Percentiles rank a stretch among this genome's conserved stretches.
phyloP scores from a whole-genome alignment of 441 rosid species.

The Pelargonium fulgidum region DNA sequence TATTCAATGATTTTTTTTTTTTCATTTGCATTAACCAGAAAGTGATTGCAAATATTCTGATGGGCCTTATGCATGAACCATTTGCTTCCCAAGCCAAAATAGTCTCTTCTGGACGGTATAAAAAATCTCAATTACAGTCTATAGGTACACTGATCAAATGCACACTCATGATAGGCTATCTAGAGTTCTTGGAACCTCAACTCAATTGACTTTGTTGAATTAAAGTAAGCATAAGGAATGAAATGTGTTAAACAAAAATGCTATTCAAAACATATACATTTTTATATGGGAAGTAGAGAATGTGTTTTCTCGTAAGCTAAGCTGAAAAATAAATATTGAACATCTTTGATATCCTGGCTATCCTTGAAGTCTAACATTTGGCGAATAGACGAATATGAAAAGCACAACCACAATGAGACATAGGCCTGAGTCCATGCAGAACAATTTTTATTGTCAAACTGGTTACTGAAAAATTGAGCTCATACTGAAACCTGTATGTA shows the following conservation, averaged over 20 bases:
- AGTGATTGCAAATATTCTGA: conserved; percentile 12
- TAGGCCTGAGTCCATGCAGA: no score
- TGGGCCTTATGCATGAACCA: conserved; percentile 13
- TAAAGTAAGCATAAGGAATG: not conserved
- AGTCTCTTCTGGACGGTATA: not conserved
- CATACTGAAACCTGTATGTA: no score
- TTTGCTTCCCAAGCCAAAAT: conserved; percentile 13
- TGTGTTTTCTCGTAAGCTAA: no score
- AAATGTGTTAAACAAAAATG: not conserved
- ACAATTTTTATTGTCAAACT: no score
- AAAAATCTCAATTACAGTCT: conserved; percentile 14
- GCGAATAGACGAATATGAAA: not conserved
- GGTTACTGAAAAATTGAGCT: not conserved
- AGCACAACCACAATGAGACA: no score
- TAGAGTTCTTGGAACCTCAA: not conserved
- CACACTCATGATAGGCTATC: not conserved
- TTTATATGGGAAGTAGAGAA: no score
- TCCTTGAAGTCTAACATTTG: not conserved
- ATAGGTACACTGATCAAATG: conserved; percentile 11
- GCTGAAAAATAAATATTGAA: not conserved
- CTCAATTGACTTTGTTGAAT: conserved; percentile 7
- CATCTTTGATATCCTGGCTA: not conserved
- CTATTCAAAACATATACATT: not conserved
- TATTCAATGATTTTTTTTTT: conserved; percentile 10
- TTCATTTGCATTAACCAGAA: conserved; percentile 10